These are phyloP conservation scores for Aaosphaeria pasadenensis DNA, from an alignment of 2,329 filamentous ascomycete genomes.

Conservation along the genomic window DNA sequence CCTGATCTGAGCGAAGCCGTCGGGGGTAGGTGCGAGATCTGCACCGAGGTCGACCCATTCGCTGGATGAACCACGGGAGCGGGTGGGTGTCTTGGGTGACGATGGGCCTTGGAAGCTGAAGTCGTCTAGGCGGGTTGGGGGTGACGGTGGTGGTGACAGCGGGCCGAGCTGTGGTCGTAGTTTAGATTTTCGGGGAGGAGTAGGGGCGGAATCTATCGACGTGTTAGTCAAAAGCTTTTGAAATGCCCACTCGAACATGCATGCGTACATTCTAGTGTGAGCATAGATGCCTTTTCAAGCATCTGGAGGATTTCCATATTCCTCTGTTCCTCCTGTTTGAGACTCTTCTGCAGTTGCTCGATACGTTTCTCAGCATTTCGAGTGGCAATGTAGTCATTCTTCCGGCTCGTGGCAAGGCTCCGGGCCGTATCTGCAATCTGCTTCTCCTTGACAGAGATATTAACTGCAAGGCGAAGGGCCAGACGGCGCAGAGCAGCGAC, in stretches of 20 bases:
- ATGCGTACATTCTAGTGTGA: slow-evolving; percentile 36
- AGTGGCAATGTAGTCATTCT: slow-evolving; percentile 27
- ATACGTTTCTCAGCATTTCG: slow-evolving; percentile 33
- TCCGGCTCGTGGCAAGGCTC: slow-evolving; percentile 29
- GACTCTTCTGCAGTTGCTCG: slow-evolving; percentile 25
- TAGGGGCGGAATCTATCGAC: neutral
- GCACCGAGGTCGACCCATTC: slow-evolving; percentile 21
- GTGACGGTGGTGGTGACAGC: slow-evolving; percentile 34
- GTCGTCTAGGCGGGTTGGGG: slow-evolving; percentile 17
- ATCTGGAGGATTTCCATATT: slow-evolving; percentile 37
- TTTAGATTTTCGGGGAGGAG: slow-evolving; percentile 14
- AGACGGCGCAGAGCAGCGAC: slow-evolving; percentile 33
- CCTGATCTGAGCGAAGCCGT: slow-evolving; percentile 20
- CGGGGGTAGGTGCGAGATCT: slow-evolving; percentile 14
- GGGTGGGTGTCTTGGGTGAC: slow-evolving; percentile 21
- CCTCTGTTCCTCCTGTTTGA: slow-evolving; percentile 31
- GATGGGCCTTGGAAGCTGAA: slow-evolving; percentile 8
- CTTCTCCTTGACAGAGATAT: slow-evolving; percentile 38
- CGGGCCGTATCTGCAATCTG: slow-evolving; percentile 33
- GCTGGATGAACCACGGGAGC: slow-evolving; percentile 13
- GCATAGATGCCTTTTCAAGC: slow-evolving; percentile 32
- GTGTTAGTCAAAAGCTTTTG: no score
- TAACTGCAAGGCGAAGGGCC: slow-evolving; percentile 37
- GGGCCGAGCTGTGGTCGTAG: slow-evolving; percentile 17
- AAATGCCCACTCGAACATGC: no score